A percentile compares a stretch with the other conserved stretches of the same genome.
Conservation (phyloP, 208 protist species). For the Phytomonas francai region DNA sequence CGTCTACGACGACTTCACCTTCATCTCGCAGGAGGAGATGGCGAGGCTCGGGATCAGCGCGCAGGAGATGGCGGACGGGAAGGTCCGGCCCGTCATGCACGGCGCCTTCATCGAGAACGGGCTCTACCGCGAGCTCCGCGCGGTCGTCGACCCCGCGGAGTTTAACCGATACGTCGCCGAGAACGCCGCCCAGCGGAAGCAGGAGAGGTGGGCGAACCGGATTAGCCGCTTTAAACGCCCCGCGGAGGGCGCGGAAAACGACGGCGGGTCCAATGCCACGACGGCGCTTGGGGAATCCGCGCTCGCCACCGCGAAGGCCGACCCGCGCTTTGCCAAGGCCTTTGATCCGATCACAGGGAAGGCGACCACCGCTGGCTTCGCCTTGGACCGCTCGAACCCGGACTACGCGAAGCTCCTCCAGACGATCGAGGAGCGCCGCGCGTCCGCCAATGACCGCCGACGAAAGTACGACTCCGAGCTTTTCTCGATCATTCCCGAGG, state of each 20-base stretch:
- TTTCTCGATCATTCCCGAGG: conserved; percentile 70
- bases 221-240: conserved; percentile 79
- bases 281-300: background rate
- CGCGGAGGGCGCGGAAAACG: conserved; percentile 13
- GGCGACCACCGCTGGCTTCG: conserved; percentile 39
- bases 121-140: conserved; percentile 78
- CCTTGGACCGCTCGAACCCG: conserved; percentile 66
- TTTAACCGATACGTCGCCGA: conserved; percentile 82
- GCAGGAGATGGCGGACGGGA: conserved; percentile 89
- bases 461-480: conserved; percentile 66
- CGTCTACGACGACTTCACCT: conserved; percentile 97
- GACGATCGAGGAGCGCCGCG: conserved; percentile 70
- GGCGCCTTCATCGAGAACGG: conserved; percentile 96
- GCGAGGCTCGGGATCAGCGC: conserved; percentile 66
- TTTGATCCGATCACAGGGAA: conserved; percentile 35
- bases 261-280: background rate
- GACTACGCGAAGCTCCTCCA: conserved; percentile 78
- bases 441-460: conserved; percentile 50
- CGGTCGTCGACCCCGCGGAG: conserved; percentile 83
- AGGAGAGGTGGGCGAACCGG: conserved; percentile 64
- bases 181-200: conserved; percentile 41
- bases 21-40: conserved; percentile 94
- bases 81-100: conserved; percentile 96
- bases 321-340: conserved; percentile 69
- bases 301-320: conserved; percentile 41